phyloP scores from a whole-genome alignment of 371 early-diverging fungal genomes.

The Saksenaea vasiformis region DNA sequence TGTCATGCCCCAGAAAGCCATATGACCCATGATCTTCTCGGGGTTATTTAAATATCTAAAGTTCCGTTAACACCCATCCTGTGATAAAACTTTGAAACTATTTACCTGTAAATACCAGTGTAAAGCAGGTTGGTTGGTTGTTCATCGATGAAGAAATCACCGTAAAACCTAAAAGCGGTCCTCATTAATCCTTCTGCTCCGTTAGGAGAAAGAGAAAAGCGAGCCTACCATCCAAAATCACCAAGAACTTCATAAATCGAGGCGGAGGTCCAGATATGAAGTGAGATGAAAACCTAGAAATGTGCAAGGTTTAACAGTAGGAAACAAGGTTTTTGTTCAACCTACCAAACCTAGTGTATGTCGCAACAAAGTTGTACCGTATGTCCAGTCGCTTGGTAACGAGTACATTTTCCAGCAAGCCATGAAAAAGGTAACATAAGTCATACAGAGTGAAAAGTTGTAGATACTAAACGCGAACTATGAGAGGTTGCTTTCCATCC shows the following conservation, averaged over 20 bases:
- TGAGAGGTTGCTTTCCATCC: not conserved
- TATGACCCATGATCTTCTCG: conserved; percentile 88
- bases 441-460: conserved; percentile 61
- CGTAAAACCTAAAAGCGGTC: conserved; percentile 64
- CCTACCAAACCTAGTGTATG: conserved; percentile 69
- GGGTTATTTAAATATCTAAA: conserved; percentile 78
- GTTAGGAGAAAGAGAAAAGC: not conserved
- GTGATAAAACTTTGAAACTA: not conserved
- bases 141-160: conserved; percentile 83
- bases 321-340: not conserved
- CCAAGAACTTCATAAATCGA: conserved; percentile 92
- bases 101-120: conserved; percentile 84
- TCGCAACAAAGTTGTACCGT: conserved; percentile 71
- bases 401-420: conserved; percentile 75
- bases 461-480: conserved; percentile 8
- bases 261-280: conserved; percentile 87
- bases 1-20: conserved; percentile 90
- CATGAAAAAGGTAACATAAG: conserved; percentile 79
- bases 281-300: conserved; percentile 59
- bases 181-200: not conserved
- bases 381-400: conserved; percentile 70
- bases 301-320: not conserved
- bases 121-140: conserved; percentile 66
- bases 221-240: conserved; percentile 79
- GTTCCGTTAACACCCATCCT: not conserved